Percentiles rank a stretch among this genome's conserved stretches.
Conservation (phyloP, 2,329 filamentous ascomycete genomes). For the Chaetomiaceae sp. region DNA sequence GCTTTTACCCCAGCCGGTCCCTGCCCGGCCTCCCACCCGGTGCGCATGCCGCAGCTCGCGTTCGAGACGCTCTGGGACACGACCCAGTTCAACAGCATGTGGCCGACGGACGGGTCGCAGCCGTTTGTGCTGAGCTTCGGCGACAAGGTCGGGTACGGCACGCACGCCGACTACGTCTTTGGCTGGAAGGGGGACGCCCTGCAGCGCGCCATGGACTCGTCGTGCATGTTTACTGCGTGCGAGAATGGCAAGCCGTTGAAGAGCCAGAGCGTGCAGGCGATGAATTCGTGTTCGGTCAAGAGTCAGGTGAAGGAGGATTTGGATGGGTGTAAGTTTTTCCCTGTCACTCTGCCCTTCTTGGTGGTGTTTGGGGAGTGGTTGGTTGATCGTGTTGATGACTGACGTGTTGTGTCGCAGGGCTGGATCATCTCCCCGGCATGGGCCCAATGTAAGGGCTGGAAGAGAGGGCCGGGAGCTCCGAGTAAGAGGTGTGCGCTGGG, state of each 20-base stretch:
- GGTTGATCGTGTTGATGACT: neutral
- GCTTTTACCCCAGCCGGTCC: conserved; percentile 25
- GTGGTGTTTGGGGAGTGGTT: neutral
- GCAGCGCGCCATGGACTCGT: conserved; percentile 31
- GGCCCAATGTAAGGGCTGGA: neutral
- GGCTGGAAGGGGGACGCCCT: conserved; percentile 34
- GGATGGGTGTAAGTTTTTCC: conserved; percentile 31
- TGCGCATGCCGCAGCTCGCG: conserved; percentile 34
- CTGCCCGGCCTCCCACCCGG: conserved; percentile 30
- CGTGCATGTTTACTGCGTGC: conserved; percentile 33
- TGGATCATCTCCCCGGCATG: conserved; percentile 5
- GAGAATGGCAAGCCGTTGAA: conserved; percentile 32
- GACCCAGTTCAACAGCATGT: conserved; percentile 34
- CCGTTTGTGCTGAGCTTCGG: conserved; percentile 28
- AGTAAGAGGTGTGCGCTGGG: neutral
- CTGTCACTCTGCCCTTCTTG: neutral
- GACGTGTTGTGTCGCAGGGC: neutral
- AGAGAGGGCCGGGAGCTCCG: neutral
- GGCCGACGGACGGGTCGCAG: conserved; percentile 33
- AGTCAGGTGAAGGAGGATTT: conserved; percentile 30
- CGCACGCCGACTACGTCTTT: conserved; percentile 34
- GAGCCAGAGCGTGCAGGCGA: conserved; percentile 31
- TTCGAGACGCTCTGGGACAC: conserved; percentile 46
- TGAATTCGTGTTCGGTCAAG: conserved; percentile 33
- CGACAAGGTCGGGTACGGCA: conserved; percentile 29